Evolutionary conservation across 2,329 filamentous ascomycete genomes (phyloP).

Genomic region (Cordyceps militaris): DNA sequence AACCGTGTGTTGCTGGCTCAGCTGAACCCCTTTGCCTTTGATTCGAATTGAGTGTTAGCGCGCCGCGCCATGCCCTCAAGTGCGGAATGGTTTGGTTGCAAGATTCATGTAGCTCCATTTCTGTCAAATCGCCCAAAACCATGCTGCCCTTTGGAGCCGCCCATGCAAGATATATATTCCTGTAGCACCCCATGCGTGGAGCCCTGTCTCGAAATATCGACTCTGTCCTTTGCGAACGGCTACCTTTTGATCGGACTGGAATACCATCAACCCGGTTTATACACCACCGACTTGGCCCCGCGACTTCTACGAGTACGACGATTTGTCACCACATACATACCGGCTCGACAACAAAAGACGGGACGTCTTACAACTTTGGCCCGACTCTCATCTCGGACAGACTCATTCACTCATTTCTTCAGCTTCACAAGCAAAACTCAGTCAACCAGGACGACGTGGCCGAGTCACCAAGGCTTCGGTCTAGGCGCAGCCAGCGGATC

Average conservation of each 20-base stretch:
- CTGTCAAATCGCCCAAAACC: slow-evolving; percentile 8
- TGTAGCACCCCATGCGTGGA: slow-evolving; percentile 9
- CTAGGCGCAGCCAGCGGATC: slow-evolving; percentile 3
- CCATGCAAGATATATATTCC: slow-evolving; percentile 12
- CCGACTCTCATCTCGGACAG: not conserved
- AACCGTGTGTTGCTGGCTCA: slow-evolving; percentile 12
- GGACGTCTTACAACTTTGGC: not conserved
- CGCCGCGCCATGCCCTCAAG: slow-evolving; percentile 8
- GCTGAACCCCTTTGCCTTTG: slow-evolving; percentile 12
- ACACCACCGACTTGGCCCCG: not conserved
- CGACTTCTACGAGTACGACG: not conserved
- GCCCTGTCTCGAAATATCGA: slow-evolving; percentile 6
- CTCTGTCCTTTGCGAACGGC: not conserved
- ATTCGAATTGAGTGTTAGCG: slow-evolving; percentile 9
- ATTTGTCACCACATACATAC: not conserved
- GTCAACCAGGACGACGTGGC: not conserved
- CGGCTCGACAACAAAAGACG: not conserved
- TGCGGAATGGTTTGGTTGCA: slow-evolving; percentile 11
- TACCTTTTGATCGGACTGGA: not conserved
- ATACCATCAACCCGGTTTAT: not conserved
- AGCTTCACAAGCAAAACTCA: not conserved
- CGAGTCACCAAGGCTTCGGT: not conserved
- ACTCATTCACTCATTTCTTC: not conserved
- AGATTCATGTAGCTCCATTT: slow-evolving; percentile 13
- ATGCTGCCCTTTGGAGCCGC: slow-evolving; percentile 2